A percentile compares a stretch with the other conserved stretches of the same genome.
These are phyloP conservation scores for Lagenidium giganteum DNA, from an alignment of 352 stramenopile genomes.

Conservation along the genomic window DNA sequence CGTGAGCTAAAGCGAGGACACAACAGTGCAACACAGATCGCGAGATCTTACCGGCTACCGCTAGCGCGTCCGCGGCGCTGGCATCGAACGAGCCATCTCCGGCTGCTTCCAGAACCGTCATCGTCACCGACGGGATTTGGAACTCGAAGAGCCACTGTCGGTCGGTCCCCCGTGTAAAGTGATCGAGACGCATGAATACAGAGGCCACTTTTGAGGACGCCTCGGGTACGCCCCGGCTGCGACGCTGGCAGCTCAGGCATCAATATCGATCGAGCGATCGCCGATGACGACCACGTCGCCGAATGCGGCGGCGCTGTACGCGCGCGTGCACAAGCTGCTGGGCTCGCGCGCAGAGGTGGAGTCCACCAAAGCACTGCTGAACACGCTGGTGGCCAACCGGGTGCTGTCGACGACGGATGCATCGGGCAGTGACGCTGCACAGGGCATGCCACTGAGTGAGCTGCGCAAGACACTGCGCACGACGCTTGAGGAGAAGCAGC, in stretches of 20 bases:
- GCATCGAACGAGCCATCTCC: constrained; percentile 21
- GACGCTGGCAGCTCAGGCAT: neutral
- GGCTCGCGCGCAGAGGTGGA: constrained; percentile 54
- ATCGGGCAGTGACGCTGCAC: constrained; percentile 26
- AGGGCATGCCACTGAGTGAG: constrained; percentile 20
- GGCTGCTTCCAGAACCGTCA: constrained; percentile 18
- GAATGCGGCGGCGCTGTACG: constrained; percentile 26
- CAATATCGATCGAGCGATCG: neutral
- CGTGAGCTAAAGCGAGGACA: too few species aligned
- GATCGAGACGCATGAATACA: too few species aligned
- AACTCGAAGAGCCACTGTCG: constrained; percentile 1
- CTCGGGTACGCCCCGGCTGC: too few species aligned
- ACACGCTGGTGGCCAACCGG: constrained; percentile 35
- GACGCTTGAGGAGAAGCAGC: constrained; percentile 47
- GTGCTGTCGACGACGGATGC: neutral
- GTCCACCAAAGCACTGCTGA: constrained; percentile 49
- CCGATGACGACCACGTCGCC: constrained; percentile 4
- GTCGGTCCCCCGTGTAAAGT: too few species aligned
- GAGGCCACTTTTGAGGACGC: too few species aligned
- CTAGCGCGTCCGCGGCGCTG: neutral
- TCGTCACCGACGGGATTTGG: neutral
- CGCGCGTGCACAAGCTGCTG: constrained; percentile 62
- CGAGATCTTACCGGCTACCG: too few species aligned
- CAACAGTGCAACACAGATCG: too few species aligned
- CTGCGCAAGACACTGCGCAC: constrained; percentile 38